Evolutionary conservation across 805 yeast genomes (phyloP), one percentile per base, ranked within the genome.

Genomic region (Ogataea nakhonphanomensis): DNA sequence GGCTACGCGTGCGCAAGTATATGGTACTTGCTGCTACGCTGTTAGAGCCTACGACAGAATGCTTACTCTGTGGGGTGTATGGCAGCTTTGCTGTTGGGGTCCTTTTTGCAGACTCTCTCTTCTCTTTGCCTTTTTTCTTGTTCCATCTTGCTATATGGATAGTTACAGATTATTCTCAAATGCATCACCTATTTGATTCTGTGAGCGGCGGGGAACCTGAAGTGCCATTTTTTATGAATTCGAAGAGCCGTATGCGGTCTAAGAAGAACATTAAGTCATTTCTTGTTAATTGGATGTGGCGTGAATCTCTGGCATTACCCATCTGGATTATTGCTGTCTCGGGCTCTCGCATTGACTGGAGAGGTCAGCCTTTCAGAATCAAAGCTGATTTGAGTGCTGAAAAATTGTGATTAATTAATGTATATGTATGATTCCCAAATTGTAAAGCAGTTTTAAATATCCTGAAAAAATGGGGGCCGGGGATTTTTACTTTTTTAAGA

Each of bases 21-120:
- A 87, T 88, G 95, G 96, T 88, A 3, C 64, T 82, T 23, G 78
- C 79, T 10, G 96, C 96, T 1, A 88, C 96, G 0, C 57, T 88
- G 35, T 66, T 87, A 21, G 96, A 88, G 55, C 96, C 96, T 3
- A 74, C 90, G 6, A 88, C 96, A 0, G 96, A 88, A 58, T 74
- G 83, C 33, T 46, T 88, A 2, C 58, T 86, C 3, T 72, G 81
- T 50, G 93, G 91, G 0, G 14, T 72, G 0, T 74, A 76, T 57
- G 95, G 95, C 5, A 66, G 81, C 0, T 76, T 69, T 55, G 81
- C 81, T 3, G 49, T 79, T 1, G 70, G 81, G 7, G 65, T 68
- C 2, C 40, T 82, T 12, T 64, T 76, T 27, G 56, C 64, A 8
- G 47, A 59, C 28, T 14, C 15, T 14, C 31, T 34, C 3, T 74